Conservation (phyloP, 2,329 filamentous ascomycete genomes). For the Leptodontidium sp. region DNA sequence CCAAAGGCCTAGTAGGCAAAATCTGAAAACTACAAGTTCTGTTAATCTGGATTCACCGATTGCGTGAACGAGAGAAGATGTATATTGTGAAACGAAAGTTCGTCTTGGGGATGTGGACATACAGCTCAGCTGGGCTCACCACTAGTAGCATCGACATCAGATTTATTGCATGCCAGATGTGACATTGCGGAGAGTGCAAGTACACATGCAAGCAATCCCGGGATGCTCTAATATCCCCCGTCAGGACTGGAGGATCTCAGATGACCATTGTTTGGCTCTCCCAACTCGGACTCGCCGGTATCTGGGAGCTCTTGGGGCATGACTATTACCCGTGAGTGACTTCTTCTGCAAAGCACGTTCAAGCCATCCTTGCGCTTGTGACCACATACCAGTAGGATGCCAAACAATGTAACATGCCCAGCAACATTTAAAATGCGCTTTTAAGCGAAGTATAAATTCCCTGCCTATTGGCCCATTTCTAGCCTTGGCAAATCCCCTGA, state of each 20-base stretch:
- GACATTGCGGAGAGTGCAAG: neutral
- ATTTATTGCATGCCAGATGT: neutral
- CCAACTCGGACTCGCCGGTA: no score
- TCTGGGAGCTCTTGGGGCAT: no score
- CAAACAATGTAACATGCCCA: neutral
- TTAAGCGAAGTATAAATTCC: neutral
- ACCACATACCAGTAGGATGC: neutral
- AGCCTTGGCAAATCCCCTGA: slow-evolving; percentile 4
- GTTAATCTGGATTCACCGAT: no score
- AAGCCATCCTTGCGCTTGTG: neutral
- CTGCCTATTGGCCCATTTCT: neutral
- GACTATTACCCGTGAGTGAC: no score
- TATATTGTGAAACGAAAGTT: no score
- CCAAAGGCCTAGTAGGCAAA: no score
- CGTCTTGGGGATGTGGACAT: no score
- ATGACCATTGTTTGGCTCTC: no score
- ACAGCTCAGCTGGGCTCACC: neutral
- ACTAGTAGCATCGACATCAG: neutral
- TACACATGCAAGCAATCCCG: neutral
- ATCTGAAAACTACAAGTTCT: no score
- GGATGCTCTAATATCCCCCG: no score
- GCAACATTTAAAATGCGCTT: neutral
- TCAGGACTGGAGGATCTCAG: no score
- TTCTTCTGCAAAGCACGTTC: neutral
- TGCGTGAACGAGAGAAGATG: no score